Base-by-base conservation (phyloP, 208 protist species). In the Herpetomonas tarakana region DNA sequence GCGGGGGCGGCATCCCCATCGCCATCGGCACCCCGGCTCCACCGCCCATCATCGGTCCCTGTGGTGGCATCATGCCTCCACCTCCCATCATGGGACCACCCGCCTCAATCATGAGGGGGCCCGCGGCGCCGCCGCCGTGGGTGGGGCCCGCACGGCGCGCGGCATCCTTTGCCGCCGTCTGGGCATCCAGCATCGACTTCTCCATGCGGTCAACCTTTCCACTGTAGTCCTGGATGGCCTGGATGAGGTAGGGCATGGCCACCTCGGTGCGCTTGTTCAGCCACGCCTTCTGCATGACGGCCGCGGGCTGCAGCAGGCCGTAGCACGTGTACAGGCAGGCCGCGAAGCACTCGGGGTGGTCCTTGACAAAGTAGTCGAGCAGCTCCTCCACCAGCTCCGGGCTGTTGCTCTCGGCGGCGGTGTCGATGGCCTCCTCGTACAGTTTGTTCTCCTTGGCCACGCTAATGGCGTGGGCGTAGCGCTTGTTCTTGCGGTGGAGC, bases 191-290 rank as follows among this genome's bases (percentile, higher is more conserved):
- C 74, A 93, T 86, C 29, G 74, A 84, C 63, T 75, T 67, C 77
- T 97, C 86, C 35, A 98, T 82, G 24, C 65, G 73, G 59, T 85
- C 73, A 19, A 98, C 76, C 78, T 93, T 97, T 22, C 28, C 45
- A 6, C 83, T 88, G 82, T 98, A 98, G 63, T 99, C 94, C 30
- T 96, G 75, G 16, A 98, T 83, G 19, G 90, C 78, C 80, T 99
- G 97, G 65, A 99, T 98, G 41, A 99, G 63, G 84, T 97, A 99
- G 51, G 99, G 99, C 98, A 99, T 99, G 4, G 91, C 96, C 58
- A 98, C 91, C 64, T 99, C 98, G 4, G 88, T 96, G 55, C 99
- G 87, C 54, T 97, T 84, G 72, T 99, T 88, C 56, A 97, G 76
- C 99, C 98, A 99, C 21, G 98, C 97, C 31, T 99, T 94, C 83